Conservation (phyloP, 2,329 filamentous ascomycete genomes). For the Penicillium sp. region DNA sequence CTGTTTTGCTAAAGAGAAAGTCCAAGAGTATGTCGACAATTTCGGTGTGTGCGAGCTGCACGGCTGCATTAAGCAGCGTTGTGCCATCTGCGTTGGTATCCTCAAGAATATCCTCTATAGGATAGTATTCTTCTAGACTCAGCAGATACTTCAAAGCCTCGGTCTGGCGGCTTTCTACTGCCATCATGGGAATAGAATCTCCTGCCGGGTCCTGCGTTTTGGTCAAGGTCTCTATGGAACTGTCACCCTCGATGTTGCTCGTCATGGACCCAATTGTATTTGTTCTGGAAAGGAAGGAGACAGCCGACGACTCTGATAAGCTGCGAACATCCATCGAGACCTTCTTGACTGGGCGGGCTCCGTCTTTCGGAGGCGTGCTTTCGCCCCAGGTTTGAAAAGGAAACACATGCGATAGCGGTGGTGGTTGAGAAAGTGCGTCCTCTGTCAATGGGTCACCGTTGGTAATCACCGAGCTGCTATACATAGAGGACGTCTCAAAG, state of each 20-base stretch:
- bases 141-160: slow-evolving; percentile 76
- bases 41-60: slow-evolving; percentile 73
- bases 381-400: slow-evolving; percentile 69
- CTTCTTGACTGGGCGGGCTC: slow-evolving; percentile 61
- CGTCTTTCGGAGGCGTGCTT: slow-evolving; percentile 39
- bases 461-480: slow-evolving; percentile 18
- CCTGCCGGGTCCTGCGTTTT: slow-evolving; percentile 60
- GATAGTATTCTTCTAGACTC: slow-evolving; percentile 70
- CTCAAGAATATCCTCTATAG: slow-evolving; percentile 64
- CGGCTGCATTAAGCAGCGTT: slow-evolving; percentile 80
- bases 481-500: slow-evolving; percentile 21
- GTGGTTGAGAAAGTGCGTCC: slow-evolving; percentile 26
- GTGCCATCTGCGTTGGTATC: slow-evolving; percentile 88
- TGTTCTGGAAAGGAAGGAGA: slow-evolving; percentile 75
- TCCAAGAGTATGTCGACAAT: slow-evolving; percentile 71
- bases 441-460: slow-evolving; percentile 15
- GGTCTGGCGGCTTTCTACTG: slow-evolving; percentile 66
- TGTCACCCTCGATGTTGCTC: slow-evolving; percentile 76
- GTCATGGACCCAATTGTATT: slow-evolving; percentile 70
- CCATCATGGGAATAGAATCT: slow-evolving; percentile 86
- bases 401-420: slow-evolving; percentile 73
- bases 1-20: slow-evolving; percentile 58
- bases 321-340: slow-evolving; percentile 89
- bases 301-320: slow-evolving; percentile 77
- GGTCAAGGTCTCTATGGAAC: slow-evolving; percentile 65